Base-by-base conservation (phyloP, 1,284 basidiomycete species). In the Ustilago sp. region DNA sequence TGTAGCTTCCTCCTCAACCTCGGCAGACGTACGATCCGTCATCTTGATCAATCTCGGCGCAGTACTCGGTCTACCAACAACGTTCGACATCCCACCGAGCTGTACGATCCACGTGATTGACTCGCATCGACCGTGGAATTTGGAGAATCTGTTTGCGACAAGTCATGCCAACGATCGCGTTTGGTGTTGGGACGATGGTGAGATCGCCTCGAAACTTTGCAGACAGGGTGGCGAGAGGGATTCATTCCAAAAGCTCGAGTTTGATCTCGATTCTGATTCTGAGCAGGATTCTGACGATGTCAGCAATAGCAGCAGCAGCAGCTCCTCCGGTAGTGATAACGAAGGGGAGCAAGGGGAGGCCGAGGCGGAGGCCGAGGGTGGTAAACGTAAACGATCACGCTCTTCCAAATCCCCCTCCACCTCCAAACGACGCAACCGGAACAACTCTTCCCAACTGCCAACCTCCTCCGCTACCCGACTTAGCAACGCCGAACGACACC, bases 41-140 rank as follows among this genome's bases (percentile, higher is more conserved):
- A 91, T 99, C 59, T 89, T 99, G 51, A 87, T 99, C 56, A 98
- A 98, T 79, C 93, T 99, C 87, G 97, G 97, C 48, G 91, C 92
- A 1, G 91, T 96, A 58, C 89, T 95, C 39, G 93, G 96, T 74
- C 89, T 99, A 8, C 90, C 93, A 1, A 81, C 85, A 2, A 73
- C 76, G 12, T 68, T 83, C 52, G 74, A 78, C 41, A 71, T 86
- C 4, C 83, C 83, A 7, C 56, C 90, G 90, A 19, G 90, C 95
- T 81, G 80, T 38, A 77, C 70, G 1, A 48, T 85, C 35, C 97
- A 99, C 88, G 91, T 99, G 81, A 93, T 99, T 86, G 97, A 99
- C 87, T 94, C 95, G 8, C 91, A 92, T 59, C 90, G 97, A 43
- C 97, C 97, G 6, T 92, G 93, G 87, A 95, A 96, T 86, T 88